These are phyloP conservation scores for Termitomyces sp. DNA, from an alignment of 768 basidiomycete genomes.

Conservation along the genomic window DNA sequence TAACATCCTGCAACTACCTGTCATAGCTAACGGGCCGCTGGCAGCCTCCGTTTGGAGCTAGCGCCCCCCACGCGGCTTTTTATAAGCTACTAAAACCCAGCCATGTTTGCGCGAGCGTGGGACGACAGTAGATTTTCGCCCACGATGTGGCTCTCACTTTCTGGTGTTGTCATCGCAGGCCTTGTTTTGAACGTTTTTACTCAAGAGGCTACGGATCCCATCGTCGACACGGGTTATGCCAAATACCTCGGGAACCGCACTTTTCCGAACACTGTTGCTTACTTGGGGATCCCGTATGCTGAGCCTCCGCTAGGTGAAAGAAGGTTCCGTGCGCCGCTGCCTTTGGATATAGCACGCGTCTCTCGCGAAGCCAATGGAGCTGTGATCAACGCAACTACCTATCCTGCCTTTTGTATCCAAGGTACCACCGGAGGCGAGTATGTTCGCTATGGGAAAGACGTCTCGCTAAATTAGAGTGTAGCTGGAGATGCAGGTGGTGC, in stretches of 20 bases:
- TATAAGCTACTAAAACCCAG: neutral
- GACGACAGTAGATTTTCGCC: conserved; percentile 1
- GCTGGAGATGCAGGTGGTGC: conserved; percentile 60
- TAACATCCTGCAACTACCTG: neutral
- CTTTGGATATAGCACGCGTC: conserved; percentile 49
- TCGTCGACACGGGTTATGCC: conserved; percentile 60
- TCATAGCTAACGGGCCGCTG: neutral
- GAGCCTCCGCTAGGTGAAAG: conserved; percentile 54
- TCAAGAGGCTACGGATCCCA: conserved; percentile 11
- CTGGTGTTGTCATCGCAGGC: conserved; percentile 9
- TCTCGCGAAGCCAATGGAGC: conserved; percentile 30
- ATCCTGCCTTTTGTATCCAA: conserved; percentile 62
- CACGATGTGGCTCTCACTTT: conserved; percentile 16
- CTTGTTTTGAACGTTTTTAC: conserved; percentile 12
- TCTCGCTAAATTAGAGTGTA: conserved; percentile 19
- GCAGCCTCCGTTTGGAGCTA: neutral
- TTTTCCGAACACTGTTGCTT: conserved; percentile 53
- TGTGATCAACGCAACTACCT: conserved; percentile 49
- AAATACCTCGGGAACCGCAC: conserved; percentile 54
- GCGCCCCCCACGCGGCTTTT: neutral
- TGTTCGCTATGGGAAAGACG: neutral
- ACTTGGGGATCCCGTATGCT: conserved; percentile 58
- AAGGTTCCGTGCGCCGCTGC: conserved; percentile 52
- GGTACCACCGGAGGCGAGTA: conserved; percentile 47
- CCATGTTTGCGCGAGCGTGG: conserved; percentile 2